phyloP scores from a whole-genome alignment of 2,329 filamentous ascomycete genomes.

The Hansfordia pulvinata region DNA sequence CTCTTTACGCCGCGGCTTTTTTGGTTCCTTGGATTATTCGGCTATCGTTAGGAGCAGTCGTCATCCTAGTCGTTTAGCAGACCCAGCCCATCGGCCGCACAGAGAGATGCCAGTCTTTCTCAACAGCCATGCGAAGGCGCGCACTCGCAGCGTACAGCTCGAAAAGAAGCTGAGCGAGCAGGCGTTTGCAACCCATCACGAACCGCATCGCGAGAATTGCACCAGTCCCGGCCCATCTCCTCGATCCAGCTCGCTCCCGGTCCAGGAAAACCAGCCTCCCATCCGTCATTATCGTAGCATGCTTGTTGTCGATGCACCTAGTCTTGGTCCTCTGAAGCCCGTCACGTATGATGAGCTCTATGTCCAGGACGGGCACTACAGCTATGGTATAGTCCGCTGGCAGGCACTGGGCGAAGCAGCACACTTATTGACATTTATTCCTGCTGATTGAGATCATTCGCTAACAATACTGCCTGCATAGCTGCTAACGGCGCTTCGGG shows the following conservation, averaged over 20 bases:
- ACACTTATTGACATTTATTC: slow-evolving; percentile 20
- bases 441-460: no score
- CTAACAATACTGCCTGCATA: no score
- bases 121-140: slow-evolving; percentile 27
- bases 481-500: slow-evolving; percentile 29
- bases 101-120: slow-evolving; percentile 28
- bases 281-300: slow-evolving; percentile 33
- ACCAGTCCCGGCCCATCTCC: slow-evolving; percentile 13
- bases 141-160: slow-evolving; percentile 34
- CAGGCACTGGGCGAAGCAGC: neutral
- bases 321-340: slow-evolving; percentile 27
- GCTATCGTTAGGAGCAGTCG: slow-evolving; percentile 20
- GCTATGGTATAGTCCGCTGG: slow-evolving; percentile 12
- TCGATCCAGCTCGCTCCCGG: slow-evolving; percentile 20
- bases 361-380: slow-evolving; percentile 10
- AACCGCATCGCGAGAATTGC: slow-evolving; percentile 6
- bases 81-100: slow-evolving; percentile 15
- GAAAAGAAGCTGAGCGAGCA: slow-evolving; percentile 18
- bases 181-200: slow-evolving; percentile 6
- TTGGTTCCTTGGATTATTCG: slow-evolving; percentile 20
- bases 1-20: slow-evolving; percentile 6
- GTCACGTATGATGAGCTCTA: slow-evolving; percentile 35
- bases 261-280: slow-evolving; percentile 20
- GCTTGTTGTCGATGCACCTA: slow-evolving; percentile 36
- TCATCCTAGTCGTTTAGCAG: slow-evolving; percentile 10